Evolutionary conservation across 208 protist species (phyloP).

Genomic region (Porcisia deanei): DNA sequence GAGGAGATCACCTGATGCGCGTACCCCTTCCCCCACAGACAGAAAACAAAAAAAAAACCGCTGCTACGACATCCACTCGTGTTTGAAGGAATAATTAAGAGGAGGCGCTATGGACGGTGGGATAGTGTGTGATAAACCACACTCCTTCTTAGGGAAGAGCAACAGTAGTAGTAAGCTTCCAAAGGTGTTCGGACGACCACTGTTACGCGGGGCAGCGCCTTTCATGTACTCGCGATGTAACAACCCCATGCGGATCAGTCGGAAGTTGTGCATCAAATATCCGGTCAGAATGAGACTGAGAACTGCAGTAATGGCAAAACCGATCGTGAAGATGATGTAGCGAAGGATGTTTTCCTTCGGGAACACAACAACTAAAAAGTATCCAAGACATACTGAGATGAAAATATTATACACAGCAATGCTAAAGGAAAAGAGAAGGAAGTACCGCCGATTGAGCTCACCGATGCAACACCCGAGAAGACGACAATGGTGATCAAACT

Average conservation of each 20-base stretch:
- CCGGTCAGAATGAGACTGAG: conserved; percentile 21
- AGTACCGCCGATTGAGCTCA: conserved; percentile 34
- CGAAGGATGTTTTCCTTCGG: conserved; percentile 15
- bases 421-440: conserved; percentile 27
- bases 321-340: conserved; percentile 23
- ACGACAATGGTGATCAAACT: conserved; percentile 34
- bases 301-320: conserved; percentile 9
- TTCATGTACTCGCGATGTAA: conserved; percentile 36
- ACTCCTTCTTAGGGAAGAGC: conserved; percentile 20
- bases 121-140: not conserved
- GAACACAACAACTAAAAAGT: conserved; percentile 21
- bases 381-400: conserved; percentile 19
- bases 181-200: conserved; percentile 25
- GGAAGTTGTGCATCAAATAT: conserved; percentile 31
- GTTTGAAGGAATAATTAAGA: not conserved
- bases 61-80: not conserved
- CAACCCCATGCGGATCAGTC: conserved; percentile 34
- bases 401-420: conserved; percentile 12
- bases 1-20: too few relatives aligned
- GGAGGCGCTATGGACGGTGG: not conserved
- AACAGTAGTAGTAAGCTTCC: conserved; percentile 16
- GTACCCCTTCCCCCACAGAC: too few relatives aligned
- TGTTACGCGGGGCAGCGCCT: conserved; percentile 16
- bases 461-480: conserved; percentile 37
- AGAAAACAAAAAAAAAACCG: not conserved